phyloP scores from a whole-genome alignment of 495 filamentous ascomycete genomes.

The Coniosporium apollinis region DNA sequence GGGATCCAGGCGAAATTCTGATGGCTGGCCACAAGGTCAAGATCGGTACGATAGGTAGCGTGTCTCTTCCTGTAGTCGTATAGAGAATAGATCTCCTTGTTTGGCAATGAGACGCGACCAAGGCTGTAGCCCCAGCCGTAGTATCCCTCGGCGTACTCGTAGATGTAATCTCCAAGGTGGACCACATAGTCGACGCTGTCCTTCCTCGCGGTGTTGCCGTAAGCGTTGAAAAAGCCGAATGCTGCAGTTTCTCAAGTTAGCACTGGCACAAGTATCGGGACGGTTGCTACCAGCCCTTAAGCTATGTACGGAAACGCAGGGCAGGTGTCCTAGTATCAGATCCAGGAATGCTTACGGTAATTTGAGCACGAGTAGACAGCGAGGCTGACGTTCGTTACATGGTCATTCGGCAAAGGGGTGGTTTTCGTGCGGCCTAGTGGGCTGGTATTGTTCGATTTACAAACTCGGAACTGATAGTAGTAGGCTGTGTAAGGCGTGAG shows the following conservation, averaged over 20 bases:
- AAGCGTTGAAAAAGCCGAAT: conserved; percentile 47
- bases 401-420: conserved; percentile 17
- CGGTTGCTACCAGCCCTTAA: too few relatives aligned
- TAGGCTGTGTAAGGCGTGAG: conserved; percentile 42
- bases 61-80: conserved; percentile 45
- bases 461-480: conserved; percentile 30
- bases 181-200: conserved; percentile 50
- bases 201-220: conserved; percentile 46
- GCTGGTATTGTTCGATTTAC: conserved; percentile 20
- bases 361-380: conserved; percentile 27
- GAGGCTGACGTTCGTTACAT: conserved; percentile 17
- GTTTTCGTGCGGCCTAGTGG: conserved; percentile 26
- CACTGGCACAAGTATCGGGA: too few relatives aligned
- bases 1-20: conserved; percentile 49
- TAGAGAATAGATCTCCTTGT: conserved; percentile 25
- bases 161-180: conserved; percentile 54
- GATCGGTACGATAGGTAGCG: conserved; percentile 45
- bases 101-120: conserved; percentile 18
- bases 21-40: conserved; percentile 39
- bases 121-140: conserved; percentile 27
- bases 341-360: conserved; percentile 15
- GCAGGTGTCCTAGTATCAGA: not conserved
- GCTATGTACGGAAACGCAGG: too few relatives aligned
- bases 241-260: too few relatives aligned
- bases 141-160: conserved; percentile 41